These are phyloP conservation scores for Schizothecium vesticola DNA, from an alignment of 495 filamentous ascomycete genomes.

Conservation along the genomic window DNA sequence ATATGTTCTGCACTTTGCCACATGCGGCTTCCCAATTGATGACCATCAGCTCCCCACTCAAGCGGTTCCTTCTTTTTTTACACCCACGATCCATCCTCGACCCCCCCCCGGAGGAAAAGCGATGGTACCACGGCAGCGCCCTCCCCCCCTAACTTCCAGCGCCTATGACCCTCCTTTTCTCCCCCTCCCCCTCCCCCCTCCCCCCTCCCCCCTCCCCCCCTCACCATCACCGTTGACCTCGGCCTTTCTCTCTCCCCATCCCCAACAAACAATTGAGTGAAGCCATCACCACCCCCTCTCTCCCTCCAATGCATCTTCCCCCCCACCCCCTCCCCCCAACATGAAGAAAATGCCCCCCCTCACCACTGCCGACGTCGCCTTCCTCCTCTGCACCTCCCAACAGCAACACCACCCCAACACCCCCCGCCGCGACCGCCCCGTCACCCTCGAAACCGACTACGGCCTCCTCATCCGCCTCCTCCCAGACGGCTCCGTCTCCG, in stretches of 20 bases:
- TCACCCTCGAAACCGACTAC: conserved; percentile 8
- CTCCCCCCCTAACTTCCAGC: neutral
- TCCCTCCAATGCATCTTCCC: neutral
- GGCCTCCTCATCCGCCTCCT: conserved; percentile 11
- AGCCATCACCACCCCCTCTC: neutral
- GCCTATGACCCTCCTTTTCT: neutral
- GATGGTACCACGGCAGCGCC: neutral
- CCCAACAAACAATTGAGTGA: neutral
- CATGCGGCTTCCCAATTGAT: neutral
- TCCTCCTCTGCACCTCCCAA: conserved; percentile 18
- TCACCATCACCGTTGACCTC: neutral
- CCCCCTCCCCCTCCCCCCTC: neutral
- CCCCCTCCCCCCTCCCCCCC: neutral
- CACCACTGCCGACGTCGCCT: conserved; percentile 18
- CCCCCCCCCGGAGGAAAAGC: neutral
- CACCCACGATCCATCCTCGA: neutral
- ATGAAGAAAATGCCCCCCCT: conserved; percentile 6
- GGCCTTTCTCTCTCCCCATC: neutral
- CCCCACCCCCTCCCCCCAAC: neutral
- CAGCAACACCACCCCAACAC: neutral
- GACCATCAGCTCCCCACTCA: no score
- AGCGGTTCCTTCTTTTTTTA: neutral
- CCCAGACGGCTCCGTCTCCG: conserved; percentile 4
- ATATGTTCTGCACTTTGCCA: neutral
- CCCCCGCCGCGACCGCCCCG: neutral